These are phyloP conservation scores for Penicillium soppii DNA, from an alignment of 495 filamentous ascomycete genomes.

Conservation along the genomic window DNA sequence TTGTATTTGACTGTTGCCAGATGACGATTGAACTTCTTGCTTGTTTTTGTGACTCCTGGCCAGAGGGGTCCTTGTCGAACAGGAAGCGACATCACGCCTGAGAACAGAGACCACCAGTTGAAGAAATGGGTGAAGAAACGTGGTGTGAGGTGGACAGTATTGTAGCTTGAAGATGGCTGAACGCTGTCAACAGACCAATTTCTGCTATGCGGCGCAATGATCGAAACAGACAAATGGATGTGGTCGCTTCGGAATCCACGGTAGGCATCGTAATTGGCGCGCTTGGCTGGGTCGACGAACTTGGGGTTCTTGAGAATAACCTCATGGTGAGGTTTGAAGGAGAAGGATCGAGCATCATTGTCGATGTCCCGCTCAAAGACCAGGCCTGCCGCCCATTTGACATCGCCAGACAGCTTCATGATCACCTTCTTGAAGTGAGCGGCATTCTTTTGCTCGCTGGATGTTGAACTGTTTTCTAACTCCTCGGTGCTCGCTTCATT, in stretches of 20 bases:
- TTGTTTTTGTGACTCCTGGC: conserved; percentile 90
- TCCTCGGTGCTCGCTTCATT: conserved; percentile 56
- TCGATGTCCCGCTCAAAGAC: conserved; percentile 83
- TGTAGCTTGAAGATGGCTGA: conserved; percentile 82
- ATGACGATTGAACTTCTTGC: conserved; percentile 97
- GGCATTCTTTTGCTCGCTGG: conserved; percentile 65
- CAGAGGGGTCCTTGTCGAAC: conserved; percentile 89
- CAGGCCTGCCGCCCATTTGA: conserved; percentile 84
- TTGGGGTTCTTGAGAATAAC: conserved; percentile 80
- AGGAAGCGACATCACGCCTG: conserved; percentile 90
- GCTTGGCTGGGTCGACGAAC: conserved; percentile 55
- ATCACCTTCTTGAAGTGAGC: conserved; percentile 93
- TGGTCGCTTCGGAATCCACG: conserved; percentile 90
- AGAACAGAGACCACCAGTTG: conserved; percentile 96
- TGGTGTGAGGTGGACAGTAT: conserved; percentile 87
- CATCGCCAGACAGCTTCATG: conserved; percentile 96
- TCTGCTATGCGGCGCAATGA: conserved; percentile 76
- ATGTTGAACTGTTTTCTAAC: conserved; percentile 60
- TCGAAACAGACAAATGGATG: conserved; percentile 89
- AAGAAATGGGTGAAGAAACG: conserved; percentile 98
- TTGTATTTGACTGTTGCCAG: conserved; percentile 98
- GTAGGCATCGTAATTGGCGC: conserved; percentile 81
- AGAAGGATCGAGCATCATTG: conserved; percentile 67
- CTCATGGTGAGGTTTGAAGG: conserved; percentile 90
- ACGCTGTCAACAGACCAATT: conserved; percentile 70